These are phyloP conservation scores for Astragalus membranaceus DNA, from an alignment of 306 rosid species.

Conservation along the genomic window DNA sequence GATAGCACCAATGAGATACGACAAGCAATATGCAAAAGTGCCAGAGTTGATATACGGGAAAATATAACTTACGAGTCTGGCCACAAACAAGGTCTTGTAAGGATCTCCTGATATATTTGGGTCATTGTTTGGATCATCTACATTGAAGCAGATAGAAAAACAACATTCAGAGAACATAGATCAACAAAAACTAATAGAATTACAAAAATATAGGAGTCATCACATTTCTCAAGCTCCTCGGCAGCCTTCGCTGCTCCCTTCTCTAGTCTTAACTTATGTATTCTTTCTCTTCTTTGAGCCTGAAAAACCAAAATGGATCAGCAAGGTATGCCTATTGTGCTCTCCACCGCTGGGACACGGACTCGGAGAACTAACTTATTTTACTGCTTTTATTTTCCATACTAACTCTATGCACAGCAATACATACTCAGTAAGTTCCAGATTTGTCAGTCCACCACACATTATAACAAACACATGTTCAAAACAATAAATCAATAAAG, in stretches of 20 bases:
- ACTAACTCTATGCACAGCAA: neutral
- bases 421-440: neutral
- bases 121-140: conserved; percentile 83
- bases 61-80: conserved; percentile 69
- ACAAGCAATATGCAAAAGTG: neutral
- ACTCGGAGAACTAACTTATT: neutral
- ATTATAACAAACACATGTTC: neutral
- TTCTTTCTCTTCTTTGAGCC: conserved; percentile 75
- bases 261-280: conserved; percentile 76
- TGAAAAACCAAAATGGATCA: conserved; percentile 30
- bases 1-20: conserved; percentile 10
- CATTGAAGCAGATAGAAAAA: conserved; percentile 21
- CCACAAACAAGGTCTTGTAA: conserved; percentile 89
- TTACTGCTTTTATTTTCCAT: neutral
- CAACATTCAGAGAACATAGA: neutral
- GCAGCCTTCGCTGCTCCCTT: conserved; percentile 88
- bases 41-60: neutral
- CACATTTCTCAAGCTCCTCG: conserved; percentile 94
- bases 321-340: neutral
- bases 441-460: neutral
- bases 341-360: neutral
- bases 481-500: neutral
- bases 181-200: neutral
- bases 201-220: conserved; percentile 10
- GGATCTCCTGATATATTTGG: conserved; percentile 91